phyloP scores from a whole-genome alignment of 768 basidiomycete species.

The Ramaria sp. region DNA sequence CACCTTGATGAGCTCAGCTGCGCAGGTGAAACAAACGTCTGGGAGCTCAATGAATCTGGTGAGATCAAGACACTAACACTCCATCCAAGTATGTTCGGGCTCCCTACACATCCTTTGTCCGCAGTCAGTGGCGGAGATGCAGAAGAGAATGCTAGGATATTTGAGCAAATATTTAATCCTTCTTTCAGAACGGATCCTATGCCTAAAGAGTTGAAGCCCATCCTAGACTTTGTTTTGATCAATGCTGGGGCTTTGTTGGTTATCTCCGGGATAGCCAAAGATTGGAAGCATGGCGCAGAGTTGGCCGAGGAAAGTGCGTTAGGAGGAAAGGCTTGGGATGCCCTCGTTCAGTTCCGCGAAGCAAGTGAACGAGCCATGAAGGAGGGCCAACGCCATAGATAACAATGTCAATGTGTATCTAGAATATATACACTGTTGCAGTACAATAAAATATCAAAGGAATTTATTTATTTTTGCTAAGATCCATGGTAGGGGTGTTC shows the following conservation, averaged over 20 bases:
- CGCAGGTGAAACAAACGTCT: constrained; percentile 77
- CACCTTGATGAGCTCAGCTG: constrained; percentile 92
- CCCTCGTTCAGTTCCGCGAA: constrained; percentile 27
- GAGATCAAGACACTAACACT: constrained; percentile 50
- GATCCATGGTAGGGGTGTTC: too few relatives aligned
- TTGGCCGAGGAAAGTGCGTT: constrained; percentile 42
- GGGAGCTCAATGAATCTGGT: constrained; percentile 61
- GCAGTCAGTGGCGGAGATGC: constrained; percentile 68
- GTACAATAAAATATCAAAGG: too few relatives aligned
- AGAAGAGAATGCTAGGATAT: constrained; percentile 67
- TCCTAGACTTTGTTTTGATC: constrained; percentile 80
- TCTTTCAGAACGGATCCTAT: constrained; percentile 30
- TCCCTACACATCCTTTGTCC: constrained; percentile 55
- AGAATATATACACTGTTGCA: too few relatives aligned
- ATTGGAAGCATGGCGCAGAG: constrained; percentile 60
- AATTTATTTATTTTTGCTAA: too few relatives aligned
- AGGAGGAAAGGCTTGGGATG: constrained; percentile 26
- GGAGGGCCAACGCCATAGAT: not conserved
- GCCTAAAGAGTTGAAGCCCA: constrained; percentile 46
- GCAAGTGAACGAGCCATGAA: not conserved
- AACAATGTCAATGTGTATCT: too few relatives aligned
- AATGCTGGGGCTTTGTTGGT: constrained; percentile 86
- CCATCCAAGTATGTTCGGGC: constrained; percentile 64
- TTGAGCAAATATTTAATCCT: constrained; percentile 51
- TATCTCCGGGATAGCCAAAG: constrained; percentile 63